A percentile compares a stretch with the other conserved stretches of the same genome.
These are phyloP conservation scores for Pseudopithomyces chartarum DNA, from an alignment of 2,329 filamentous ascomycete genomes.

Conservation along the genomic window DNA sequence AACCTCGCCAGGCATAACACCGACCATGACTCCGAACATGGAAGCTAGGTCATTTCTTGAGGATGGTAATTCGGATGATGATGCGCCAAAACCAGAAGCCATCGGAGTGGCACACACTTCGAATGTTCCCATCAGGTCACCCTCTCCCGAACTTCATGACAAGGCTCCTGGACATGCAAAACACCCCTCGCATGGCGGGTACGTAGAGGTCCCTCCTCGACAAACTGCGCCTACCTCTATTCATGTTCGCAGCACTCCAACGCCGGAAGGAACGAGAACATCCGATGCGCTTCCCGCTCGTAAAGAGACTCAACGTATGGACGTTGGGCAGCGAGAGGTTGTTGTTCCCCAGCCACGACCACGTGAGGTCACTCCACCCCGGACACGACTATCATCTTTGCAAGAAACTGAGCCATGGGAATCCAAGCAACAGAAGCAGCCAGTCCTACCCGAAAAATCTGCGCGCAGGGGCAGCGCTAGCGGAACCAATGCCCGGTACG, in stretches of 20 bases:
- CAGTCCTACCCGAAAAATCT: slow-evolving; percentile 7
- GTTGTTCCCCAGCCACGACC: slow-evolving; percentile 22
- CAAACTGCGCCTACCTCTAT: slow-evolving; percentile 27
- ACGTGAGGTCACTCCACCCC: slow-evolving; percentile 26
- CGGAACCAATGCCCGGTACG: slow-evolving; percentile 19
- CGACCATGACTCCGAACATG: not conserved
- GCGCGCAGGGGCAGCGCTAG: slow-evolving; percentile 9
- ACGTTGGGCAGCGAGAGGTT: slow-evolving; percentile 11
- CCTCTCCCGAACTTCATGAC: slow-evolving; percentile 29
- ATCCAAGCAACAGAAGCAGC: slow-evolving; percentile 12
- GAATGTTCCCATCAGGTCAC: slow-evolving; percentile 41
- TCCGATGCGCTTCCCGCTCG: slow-evolving; percentile 13
- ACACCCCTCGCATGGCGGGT: slow-evolving; percentile 27
- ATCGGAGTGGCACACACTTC: slow-evolving; percentile 53
- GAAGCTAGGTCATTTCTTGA: slow-evolving; percentile 36
- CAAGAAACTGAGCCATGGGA: slow-evolving; percentile 32
- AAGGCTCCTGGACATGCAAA: slow-evolving; percentile 12
- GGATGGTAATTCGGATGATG: slow-evolving; percentile 33
- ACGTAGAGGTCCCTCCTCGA: slow-evolving; percentile 34
- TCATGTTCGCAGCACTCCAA: slow-evolving; percentile 30
- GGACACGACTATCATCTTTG: slow-evolving; percentile 33
- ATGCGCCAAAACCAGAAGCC: slow-evolving; percentile 28
- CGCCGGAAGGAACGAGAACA: slow-evolving; percentile 26
- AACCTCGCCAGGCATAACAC: slow-evolving; percentile 9
- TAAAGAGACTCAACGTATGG: slow-evolving; percentile 23